Evolutionary conservation across 495 filamentous ascomycete species (phyloP), one percentile per base, ranked within the genome.

Genomic region (Neurospora sublineolata): DNA sequence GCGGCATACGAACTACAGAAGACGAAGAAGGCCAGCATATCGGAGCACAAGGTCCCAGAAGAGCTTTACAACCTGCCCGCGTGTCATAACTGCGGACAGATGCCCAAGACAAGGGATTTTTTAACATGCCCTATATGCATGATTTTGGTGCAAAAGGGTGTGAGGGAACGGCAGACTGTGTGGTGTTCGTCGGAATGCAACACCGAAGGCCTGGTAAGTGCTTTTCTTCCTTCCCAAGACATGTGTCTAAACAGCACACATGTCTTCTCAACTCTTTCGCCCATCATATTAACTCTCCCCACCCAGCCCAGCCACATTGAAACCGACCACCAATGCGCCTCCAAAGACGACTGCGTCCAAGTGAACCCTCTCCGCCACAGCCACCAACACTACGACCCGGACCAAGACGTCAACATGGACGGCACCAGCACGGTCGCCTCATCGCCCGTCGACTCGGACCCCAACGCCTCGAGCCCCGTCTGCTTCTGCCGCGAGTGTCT

Each of bases 171-270:
- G 58, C 74, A 60, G 67, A 77, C 76, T 1, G 76, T 83, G 39
- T 87, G 82, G 72, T 87, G 85, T 76, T 83, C 81, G 7, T 73
- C 77, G 18, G 76, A 79, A 27, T 85, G 84, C 75, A 76, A 80
- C 30, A 71, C 80, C 33, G 75, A 81, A 39, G 80, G 81, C 70
- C 80, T 82, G 71, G 83, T 86, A 78, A 77, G 82, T 80, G 36
- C 37, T 37, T 20, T 39, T 30, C 30, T 4, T 42, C 20, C 37
- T 18, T 58, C 40, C 9, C 36, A 23, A 5, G 23, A 20, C n/a
- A 11, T 27, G 69, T 18, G n/a, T 12, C 9, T 23, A 44, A n/a
- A 44, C 69, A 10, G 40, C 23, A 5, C 9, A 58, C 42, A 30
- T 5, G 37, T 37, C 11, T 14, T 39, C n/a, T 30, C 4, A 36